phyloP scores from a whole-genome alignment of 129 eudicot species.

The Gnaphalium uliginosum region DNA sequence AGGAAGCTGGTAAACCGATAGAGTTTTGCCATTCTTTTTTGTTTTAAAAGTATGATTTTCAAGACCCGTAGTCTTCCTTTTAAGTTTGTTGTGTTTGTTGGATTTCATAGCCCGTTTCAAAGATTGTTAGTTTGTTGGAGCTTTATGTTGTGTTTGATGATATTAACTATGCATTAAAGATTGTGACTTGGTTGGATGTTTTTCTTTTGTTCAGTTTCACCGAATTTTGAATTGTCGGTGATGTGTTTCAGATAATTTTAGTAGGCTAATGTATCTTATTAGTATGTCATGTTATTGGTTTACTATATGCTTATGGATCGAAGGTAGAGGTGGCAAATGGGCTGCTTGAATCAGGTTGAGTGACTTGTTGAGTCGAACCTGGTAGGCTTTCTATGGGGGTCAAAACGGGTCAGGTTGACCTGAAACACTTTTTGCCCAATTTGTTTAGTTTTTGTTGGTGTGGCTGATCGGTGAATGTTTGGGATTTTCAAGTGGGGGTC shows the following conservation, averaged over 20 bases:
- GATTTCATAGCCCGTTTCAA: background rate
- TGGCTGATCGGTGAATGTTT: background rate
- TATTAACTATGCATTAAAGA: background rate
- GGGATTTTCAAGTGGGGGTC: too few relatives aligned
- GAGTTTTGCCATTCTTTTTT: too few relatives aligned
- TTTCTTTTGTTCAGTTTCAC: constrained; percentile 12
- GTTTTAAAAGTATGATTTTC: too few relatives aligned
- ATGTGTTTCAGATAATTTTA: background rate
- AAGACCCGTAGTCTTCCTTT: background rate
- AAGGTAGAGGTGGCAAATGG: background rate
- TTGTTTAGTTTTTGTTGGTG: background rate
- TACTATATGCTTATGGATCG: background rate
- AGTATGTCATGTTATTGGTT: background rate
- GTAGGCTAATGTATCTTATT: constrained; percentile 4
- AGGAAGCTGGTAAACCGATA: background rate
- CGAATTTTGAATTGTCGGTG: constrained; percentile 1
- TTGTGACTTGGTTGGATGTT: constrained; percentile 2
- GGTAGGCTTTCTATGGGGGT: background rate
- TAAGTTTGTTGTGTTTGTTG: background rate
- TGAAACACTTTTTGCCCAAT: background rate
- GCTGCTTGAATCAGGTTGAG: background rate
- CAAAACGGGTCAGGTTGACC: background rate
- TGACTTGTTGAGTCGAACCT: background rate
- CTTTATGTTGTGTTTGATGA: constrained; percentile 3
- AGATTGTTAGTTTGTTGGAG: constrained; percentile 12